These are phyloP conservation scores for Septoria petroselini DNA, from an alignment of 2,329 filamentous ascomycete genomes.

Conservation along the genomic window DNA sequence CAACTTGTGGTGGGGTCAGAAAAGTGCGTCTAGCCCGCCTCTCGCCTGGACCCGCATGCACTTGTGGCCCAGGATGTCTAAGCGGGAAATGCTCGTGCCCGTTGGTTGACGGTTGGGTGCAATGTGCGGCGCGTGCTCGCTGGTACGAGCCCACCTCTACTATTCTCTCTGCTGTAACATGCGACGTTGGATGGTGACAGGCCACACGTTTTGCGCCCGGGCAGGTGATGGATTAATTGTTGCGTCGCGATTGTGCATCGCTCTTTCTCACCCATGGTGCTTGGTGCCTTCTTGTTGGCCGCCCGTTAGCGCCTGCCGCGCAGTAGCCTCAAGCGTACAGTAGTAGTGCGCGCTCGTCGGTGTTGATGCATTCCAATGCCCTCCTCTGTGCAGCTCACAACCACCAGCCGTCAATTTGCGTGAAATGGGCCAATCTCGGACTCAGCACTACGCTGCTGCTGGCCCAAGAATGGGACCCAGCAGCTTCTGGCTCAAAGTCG, in stretches of 20 bases:
- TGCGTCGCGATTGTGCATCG: too few species aligned
- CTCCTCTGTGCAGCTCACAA: background rate
- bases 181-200: background rate
- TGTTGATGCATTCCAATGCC: constrained; percentile 4
- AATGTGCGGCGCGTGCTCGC: too few species aligned
- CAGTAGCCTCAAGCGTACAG: constrained; percentile 1
- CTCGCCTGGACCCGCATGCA: constrained; percentile 17
- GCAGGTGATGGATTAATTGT: background rate
- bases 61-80: constrained; percentile 18
- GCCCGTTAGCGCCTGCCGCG: constrained; percentile 8
- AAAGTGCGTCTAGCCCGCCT: constrained; percentile 15
- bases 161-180: background rate
- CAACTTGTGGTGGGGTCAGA: constrained; percentile 13
- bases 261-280: too few species aligned
- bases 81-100: constrained; percentile 17
- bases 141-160: background rate
- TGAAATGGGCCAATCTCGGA: constrained; percentile 26
- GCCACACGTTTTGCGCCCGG: background rate
- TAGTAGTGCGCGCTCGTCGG: background rate
- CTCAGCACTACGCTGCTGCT: too few species aligned
- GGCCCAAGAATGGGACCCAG: constrained; percentile 5
- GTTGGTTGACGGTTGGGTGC: background rate
- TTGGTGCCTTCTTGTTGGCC: constrained; percentile 4
- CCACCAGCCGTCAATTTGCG: constrained; percentile 1
- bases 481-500: constrained; percentile 20